A percentile compares a stretch with the other conserved stretches of the same genome.
Conservation (phyloP, 345 rosid species). For the Gossypium stocksii region DNA sequence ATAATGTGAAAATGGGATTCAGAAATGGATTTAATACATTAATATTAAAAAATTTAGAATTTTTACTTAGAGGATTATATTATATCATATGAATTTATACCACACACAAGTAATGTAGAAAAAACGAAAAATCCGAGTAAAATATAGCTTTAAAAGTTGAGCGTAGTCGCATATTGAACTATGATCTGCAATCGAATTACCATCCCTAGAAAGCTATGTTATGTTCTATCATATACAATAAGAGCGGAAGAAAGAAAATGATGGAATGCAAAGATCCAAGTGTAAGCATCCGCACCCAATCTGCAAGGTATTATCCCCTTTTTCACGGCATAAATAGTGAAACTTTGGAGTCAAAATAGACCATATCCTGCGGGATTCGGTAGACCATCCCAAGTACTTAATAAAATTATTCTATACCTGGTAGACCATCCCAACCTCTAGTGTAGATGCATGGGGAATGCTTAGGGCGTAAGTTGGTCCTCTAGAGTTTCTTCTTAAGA, state of each 20-base stretch:
- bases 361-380: background rate
- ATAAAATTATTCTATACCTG: slow-evolving; percentile 35
- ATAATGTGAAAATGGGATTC: too few relatives aligned
- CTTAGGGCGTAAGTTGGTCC: slow-evolving; percentile 60
- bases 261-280: slow-evolving; percentile 5
- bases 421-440: slow-evolving; percentile 96
- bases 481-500: slow-evolving; percentile 81
- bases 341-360: background rate
- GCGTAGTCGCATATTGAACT: background rate
- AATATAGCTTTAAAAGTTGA: too few relatives aligned
- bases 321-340: background rate
- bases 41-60: too few relatives aligned
- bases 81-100: too few relatives aligned
- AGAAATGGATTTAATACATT: too few relatives aligned
- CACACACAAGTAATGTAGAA: too few relatives aligned
- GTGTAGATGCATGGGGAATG: slow-evolving; percentile 80
- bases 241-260: background rate
- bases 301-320: background rate
- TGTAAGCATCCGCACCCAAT: background rate
- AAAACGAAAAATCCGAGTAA: too few relatives aligned
- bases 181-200: slow-evolving; percentile 40
- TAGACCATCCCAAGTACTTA: background rate
- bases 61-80: too few relatives aligned
- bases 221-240: slow-evolving; percentile 19
- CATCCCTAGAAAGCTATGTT: background rate